Conservation (phyloP, 2,329 filamentous ascomycete species). For the Trichocomaceae sp. region DNA sequence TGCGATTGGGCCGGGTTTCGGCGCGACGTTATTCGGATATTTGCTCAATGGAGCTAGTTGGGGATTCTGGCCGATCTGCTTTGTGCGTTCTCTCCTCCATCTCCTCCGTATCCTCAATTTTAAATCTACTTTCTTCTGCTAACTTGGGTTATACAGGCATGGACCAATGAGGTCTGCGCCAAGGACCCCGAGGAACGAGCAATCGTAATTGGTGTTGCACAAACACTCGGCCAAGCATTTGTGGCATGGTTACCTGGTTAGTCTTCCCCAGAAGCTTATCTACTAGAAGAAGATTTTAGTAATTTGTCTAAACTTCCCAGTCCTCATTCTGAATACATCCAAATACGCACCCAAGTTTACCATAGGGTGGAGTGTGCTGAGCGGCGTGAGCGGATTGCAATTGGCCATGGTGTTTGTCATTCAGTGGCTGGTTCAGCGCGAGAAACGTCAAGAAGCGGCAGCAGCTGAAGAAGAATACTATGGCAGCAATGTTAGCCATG, state of each 20-base stretch:
- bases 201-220: slow-evolving; percentile 16
- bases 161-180: slow-evolving; percentile 16
- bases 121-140: not conserved
- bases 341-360: slow-evolving; percentile 19
- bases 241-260: slow-evolving; percentile 18
- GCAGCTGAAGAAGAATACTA: not conserved
- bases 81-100: slow-evolving; percentile 9
- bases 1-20: slow-evolving; percentile 17
- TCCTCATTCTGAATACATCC: slow-evolving; percentile 16
- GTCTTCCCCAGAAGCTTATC: not conserved
- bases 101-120: not conserved
- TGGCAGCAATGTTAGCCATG: not conserved
- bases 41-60: slow-evolving; percentile 19
- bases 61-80: slow-evolving; percentile 18
- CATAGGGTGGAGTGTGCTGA: slow-evolving; percentile 16
- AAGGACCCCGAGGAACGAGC: slow-evolving; percentile 23
- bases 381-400: slow-evolving; percentile 15
- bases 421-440: slow-evolving; percentile 13
- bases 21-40: slow-evolving; percentile 18
- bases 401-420: slow-evolving; percentile 18
- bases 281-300: not conserved
- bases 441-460: slow-evolving; percentile 6
- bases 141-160: slow-evolving; percentile 7
- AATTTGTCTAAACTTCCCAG: not conserved
- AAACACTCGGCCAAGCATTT: slow-evolving; percentile 19